Conservation (phyloP, 768 basidiomycete species). For the Lenzites betulinus region DNA sequence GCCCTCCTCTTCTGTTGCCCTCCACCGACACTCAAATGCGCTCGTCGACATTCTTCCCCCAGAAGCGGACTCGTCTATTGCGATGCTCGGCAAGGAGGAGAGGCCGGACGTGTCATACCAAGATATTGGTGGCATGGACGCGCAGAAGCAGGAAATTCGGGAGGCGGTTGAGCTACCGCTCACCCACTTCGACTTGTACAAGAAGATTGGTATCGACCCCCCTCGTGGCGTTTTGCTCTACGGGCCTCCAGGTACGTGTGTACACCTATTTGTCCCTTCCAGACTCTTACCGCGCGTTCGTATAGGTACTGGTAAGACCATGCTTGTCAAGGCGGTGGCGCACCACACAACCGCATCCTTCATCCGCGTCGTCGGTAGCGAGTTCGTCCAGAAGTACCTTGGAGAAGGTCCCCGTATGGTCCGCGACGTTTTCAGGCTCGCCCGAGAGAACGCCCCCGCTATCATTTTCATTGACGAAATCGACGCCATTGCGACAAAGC, state of each 20-base stretch:
- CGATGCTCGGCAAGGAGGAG: slow-evolving; percentile 93
- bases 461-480: slow-evolving; percentile 99
- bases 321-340: slow-evolving; percentile 99
- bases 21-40: slow-evolving; percentile 98
- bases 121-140: slow-evolving; percentile 96
- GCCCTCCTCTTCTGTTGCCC: slow-evolving; percentile 95
- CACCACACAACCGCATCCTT: slow-evolving; percentile 96
- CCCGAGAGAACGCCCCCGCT: slow-evolving; percentile 93
- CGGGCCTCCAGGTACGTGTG: slow-evolving; percentile 83
- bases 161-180: slow-evolving; percentile 97
- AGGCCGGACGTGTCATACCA: slow-evolving; percentile 91
- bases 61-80: slow-evolving; percentile 96
- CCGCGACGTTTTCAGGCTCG: slow-evolving; percentile 96
- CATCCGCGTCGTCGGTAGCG: slow-evolving; percentile 96
- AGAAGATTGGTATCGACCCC: slow-evolving; percentile 99
- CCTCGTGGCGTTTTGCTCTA: slow-evolving; percentile 96
- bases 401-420: slow-evolving; percentile 99
- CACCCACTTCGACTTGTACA: slow-evolving; percentile 97
- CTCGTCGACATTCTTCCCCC: slow-evolving; percentile 98
- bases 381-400: slow-evolving; percentile 99
- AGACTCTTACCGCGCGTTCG: background rate
- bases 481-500: slow-evolving; percentile 98
- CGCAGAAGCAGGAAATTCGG: slow-evolving; percentile 98
- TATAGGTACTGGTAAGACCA: slow-evolving; percentile 94
- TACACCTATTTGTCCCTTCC: background rate